phyloP scores from a whole-genome alignment of 2,329 filamentous ascomycete species.

The Aspergillus felis region DNA sequence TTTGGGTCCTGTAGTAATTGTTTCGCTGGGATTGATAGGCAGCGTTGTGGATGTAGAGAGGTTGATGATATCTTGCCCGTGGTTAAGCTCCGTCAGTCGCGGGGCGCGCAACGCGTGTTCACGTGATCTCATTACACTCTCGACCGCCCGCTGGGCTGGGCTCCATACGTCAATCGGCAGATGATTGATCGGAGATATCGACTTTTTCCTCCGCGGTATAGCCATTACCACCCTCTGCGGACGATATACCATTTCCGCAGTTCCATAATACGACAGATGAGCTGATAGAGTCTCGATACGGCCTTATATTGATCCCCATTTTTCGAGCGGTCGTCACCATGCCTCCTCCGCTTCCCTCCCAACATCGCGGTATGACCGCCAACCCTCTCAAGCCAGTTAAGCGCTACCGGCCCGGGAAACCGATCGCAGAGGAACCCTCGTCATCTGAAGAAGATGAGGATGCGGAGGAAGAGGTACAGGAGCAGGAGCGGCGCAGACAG shows the following conservation, averaged over 20 bases:
- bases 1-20: background rate
- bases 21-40: background rate
- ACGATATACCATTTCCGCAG: background rate
- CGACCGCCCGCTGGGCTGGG: background rate
- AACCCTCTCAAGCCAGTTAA: conserved; percentile 71
- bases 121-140: conserved; percentile 5
- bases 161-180: background rate
- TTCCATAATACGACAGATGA: background rate
- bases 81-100: background rate
- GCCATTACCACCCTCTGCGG: background rate
- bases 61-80: background rate
- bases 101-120: conserved; percentile 17
- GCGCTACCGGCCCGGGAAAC: conserved; percentile 83
- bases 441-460: conserved; percentile 51
- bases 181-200: background rate
- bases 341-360: conserved; percentile 43
- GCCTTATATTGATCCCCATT: background rate
- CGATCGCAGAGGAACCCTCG: conserved; percentile 47
- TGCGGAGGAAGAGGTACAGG: conserved; percentile 48
- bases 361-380: conserved; percentile 73
- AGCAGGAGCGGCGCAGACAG: conserved; percentile 47
- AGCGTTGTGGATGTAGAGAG: background rate
- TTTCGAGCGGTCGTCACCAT: conserved; percentile 20
- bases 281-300: background rate
- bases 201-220: background rate